Conservation (phyloP, 2,329 filamentous ascomycete genomes). For the Diaporthe ilicicola region DNA sequence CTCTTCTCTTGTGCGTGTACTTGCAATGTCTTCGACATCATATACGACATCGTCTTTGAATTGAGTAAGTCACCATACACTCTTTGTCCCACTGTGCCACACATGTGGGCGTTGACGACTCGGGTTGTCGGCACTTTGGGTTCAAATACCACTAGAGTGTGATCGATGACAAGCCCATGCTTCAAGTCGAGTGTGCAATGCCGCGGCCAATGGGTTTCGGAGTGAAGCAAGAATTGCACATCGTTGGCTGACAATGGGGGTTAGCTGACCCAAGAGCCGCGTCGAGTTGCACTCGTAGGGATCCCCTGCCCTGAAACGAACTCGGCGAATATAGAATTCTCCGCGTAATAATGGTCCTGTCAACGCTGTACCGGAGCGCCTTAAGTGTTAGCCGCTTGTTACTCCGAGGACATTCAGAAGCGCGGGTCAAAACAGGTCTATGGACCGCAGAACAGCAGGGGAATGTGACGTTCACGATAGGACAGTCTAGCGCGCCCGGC, state of each 20-base stretch:
- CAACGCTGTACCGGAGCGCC: neutral
- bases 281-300: conserved; percentile 8
- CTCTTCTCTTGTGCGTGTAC: neutral
- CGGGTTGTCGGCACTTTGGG: neutral
- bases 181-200: neutral
- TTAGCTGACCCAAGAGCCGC: neutral
- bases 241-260: neutral
- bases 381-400: neutral
- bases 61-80: neutral
- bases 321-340: neutral
- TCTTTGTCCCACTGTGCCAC: neutral
- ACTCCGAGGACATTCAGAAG: neutral
- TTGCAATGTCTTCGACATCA: too few relatives aligned
- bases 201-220: conserved; percentile 7
- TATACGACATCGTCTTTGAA: neutral
- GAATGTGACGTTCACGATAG: neutral
- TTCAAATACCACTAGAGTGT: neutral
- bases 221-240: neutral
- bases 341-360: neutral
- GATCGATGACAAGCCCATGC: neutral
- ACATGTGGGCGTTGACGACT: neutral
- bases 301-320: neutral
- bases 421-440: neutral
- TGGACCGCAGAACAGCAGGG: neutral
- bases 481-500: neutral